Percentiles rank a stretch among this genome's conserved stretches.
Conservation (phyloP, 1,284 basidiomycete genomes). For the Trametes sp. region DNA sequence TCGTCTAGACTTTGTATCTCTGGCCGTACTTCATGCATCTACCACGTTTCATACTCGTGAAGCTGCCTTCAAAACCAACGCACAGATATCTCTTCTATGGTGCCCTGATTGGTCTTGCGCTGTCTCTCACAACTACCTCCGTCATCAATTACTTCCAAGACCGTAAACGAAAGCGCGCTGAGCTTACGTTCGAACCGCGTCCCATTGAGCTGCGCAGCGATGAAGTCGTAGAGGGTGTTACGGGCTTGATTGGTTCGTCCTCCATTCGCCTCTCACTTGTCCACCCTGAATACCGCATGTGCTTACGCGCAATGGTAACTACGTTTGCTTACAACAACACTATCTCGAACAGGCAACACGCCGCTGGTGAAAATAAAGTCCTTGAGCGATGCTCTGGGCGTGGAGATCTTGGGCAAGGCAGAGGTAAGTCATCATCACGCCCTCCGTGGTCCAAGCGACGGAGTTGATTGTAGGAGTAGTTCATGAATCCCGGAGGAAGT, state of each 20-base stretch:
- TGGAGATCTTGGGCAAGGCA: conserved; percentile 96
- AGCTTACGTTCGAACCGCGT: conserved; percentile 53
- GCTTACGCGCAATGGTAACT: not conserved
- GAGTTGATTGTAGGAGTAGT: conserved; percentile 53
- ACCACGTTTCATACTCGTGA: conserved; percentile 19
- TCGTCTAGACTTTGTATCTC: not conserved
- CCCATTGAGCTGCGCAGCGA: conserved; percentile 82
- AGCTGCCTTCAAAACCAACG: conserved; percentile 44
- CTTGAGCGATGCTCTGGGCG: conserved; percentile 88
- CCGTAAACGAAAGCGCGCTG: conserved; percentile 49
- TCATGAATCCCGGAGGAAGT: conserved; percentile 95
- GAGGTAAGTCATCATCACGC: conserved; percentile 61
- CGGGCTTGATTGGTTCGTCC: conserved; percentile 81
- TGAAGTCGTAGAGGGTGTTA: conserved; percentile 77
- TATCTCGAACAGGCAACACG: conserved; percentile 78
- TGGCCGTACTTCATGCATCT: conserved; percentile 13
- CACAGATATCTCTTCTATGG: conserved; percentile 66
- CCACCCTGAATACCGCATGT: too few relatives aligned
- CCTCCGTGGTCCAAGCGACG: not conserved
- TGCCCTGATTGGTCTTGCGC: conserved; percentile 71
- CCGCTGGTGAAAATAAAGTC: conserved; percentile 93
- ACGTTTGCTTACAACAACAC: not conserved
- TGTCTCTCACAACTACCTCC: conserved; percentile 72
- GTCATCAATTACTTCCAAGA: conserved; percentile 57
- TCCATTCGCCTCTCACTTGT: not conserved